Conservation (phyloP, 495 filamentous ascomycete genomes). For the Penicillium atrosanguineum region DNA sequence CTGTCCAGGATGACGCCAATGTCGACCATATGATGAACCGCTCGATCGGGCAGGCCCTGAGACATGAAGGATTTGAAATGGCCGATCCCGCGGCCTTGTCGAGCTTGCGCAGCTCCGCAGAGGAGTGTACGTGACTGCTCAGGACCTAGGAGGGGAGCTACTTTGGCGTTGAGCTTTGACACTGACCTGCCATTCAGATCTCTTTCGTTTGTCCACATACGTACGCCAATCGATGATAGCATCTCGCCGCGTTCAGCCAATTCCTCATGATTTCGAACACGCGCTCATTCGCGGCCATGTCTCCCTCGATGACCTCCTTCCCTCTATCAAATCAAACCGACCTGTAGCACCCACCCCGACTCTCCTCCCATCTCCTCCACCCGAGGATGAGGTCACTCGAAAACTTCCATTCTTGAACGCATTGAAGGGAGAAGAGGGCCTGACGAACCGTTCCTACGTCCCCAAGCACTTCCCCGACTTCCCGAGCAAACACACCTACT, state of each 20-base stretch:
- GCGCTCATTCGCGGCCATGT: conserved; percentile 47
- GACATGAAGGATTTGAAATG: conserved; percentile 55
- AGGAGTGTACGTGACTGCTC: conserved; percentile 56
- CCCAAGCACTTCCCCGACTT: conserved; percentile 67
- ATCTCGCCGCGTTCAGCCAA: conserved; percentile 57
- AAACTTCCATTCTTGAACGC: conserved; percentile 50
- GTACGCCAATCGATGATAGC: conserved; percentile 62
- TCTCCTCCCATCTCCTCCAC: conserved; percentile 46
- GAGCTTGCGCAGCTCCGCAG: conserved; percentile 51
- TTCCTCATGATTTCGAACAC: conserved; percentile 67
- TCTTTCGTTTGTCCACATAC: conserved; percentile 52
- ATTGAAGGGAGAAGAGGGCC: conserved; percentile 52
- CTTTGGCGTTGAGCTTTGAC: conserved; percentile 9
- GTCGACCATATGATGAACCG: conserved; percentile 54
- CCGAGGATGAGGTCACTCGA: conserved; percentile 39
- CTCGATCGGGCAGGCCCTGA: conserved; percentile 53
- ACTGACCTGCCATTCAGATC: conserved; percentile 44
- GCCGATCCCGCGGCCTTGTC: conserved; percentile 59
- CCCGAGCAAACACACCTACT: conserved; percentile 72
- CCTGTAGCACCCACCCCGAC: conserved; percentile 29
- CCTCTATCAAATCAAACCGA: conserved; percentile 36
- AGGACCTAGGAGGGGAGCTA: background rate
- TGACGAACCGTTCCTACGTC: conserved; percentile 51
- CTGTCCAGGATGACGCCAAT: conserved; percentile 39
- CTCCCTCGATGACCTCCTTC: conserved; percentile 38